Base-by-base conservation (phyloP, 1,284 basidiomycete species). In the Ustilago esculenta region DNA sequence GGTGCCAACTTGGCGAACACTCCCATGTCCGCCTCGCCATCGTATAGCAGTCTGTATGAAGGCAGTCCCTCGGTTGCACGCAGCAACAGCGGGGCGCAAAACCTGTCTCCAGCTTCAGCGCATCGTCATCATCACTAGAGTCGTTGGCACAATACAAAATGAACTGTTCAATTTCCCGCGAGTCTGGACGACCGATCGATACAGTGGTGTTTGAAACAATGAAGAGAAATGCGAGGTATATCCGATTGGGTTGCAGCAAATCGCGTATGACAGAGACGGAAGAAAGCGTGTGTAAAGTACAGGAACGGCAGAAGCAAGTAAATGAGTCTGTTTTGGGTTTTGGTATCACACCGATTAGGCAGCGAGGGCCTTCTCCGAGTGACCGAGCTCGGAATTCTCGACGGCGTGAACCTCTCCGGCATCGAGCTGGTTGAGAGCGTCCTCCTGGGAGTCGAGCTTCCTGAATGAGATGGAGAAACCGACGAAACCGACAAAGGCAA, bases 381-480 rank as follows among this genome's bases (percentile, higher is more conserved):
- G 50, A 36, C 49, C 48, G 11, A 39, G 35, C 43, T 64, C 54
- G 37, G 49, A 57, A 21, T 18, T 33, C 12, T 47, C 56, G 29
- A 29, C 45, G 18, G 43, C 50, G 47, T 56, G 24, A 12, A 70
- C 47, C 20, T 52, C 32, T 11, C 67, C 67, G 47, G 56, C 56
- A 27, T 71, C 68, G 53, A 71, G 68, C 63, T 71, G 60, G 68
- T 75, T 75, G 55, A 76, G 69, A 18, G 30, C 37, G 25, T 90
- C 89, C 82, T 91, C 86, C 61, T 83, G 73, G 53, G 75, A 79
- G 69, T 91, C 90, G 50, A 90, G 84, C 41, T 85, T 81, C 86
- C 84, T 84, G 70, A 89, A 87, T 25, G 84, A 83, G 61, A 87
- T 76, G 87, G 87, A 91, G 84, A 92, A 90, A 14, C 87, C 44